These are phyloP conservation scores for Dothidotthia symphoricarpi DNA, from an alignment of 2,329 filamentous ascomycete species.

Conservation along the genomic window DNA sequence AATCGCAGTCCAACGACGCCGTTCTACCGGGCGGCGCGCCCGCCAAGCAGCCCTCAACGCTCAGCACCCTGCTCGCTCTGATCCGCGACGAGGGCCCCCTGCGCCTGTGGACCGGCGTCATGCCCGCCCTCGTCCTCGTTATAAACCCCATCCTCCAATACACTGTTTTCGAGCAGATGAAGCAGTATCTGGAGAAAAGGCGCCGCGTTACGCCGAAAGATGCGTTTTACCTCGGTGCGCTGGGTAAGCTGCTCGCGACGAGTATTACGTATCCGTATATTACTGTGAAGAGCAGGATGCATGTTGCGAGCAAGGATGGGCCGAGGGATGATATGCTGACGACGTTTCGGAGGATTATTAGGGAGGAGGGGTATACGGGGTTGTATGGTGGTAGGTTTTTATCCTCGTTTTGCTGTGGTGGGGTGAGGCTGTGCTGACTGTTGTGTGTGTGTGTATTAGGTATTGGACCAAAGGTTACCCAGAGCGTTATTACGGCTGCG, in stretches of 20 bases:
- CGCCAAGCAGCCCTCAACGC: conserved; percentile 65
- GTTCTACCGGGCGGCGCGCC: conserved; percentile 43
- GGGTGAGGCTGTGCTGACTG: background rate
- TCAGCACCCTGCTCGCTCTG: conserved; percentile 77
- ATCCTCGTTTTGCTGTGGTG: background rate
- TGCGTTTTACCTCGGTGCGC: conserved; percentile 85
- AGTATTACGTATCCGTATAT: conserved; percentile 97
- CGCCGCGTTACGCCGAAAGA: conserved; percentile 77
- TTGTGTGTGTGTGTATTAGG: conserved; percentile 60
- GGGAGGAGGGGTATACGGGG: conserved; percentile 86
- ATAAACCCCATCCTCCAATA: conserved; percentile 99
- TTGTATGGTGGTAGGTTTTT: conserved; percentile 78
- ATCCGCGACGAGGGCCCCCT: conserved; percentile 79
- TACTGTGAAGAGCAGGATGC: conserved; percentile 96
- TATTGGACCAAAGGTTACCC: conserved; percentile 92
- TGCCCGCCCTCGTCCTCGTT: conserved; percentile 89
- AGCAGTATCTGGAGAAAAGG: conserved; percentile 80
- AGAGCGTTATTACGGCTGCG: conserved; percentile 93
- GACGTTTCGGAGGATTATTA: conserved; percentile 74
- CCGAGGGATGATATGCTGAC: conserved; percentile 77
- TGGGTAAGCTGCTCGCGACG: conserved; percentile 93
- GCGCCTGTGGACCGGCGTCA: conserved; percentile 86
- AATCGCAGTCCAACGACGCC: conserved; percentile 53
- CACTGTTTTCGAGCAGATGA: conserved; percentile 97
- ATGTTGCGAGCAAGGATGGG: conserved; percentile 76